Evolutionary conservation across 148 eudicot genomes (phyloP), one percentile per base, ranked within the genome.

Genomic region (Spergularia bocconei): DNA sequence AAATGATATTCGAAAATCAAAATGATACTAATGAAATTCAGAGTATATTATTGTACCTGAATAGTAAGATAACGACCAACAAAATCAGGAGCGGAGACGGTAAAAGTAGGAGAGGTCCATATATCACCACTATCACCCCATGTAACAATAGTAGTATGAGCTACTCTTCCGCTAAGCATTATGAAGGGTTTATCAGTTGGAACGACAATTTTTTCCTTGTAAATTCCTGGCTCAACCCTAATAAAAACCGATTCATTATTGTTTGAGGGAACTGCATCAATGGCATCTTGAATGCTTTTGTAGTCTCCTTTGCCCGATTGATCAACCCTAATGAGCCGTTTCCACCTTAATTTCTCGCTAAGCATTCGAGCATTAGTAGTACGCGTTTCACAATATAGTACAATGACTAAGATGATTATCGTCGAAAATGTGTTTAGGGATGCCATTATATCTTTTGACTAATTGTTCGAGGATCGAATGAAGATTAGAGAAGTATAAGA

Each of bases 161-260:
- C 69, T 60, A 78, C 60, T 78, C 81, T 74, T 36, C 89, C 79
- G 69, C 87, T 82, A 1, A 91, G 79, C 25, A 72, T 85, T 19
- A 91, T 84, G 55, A 75, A 84, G 15, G 88, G 88, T 77, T 90
- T 90, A 50, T 83, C 83, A 4, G 0, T 55, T 10, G 88, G 88
- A 20, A 91, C 87, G 0, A 21, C 60, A 50, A 91, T 76, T 47
- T 88, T 85, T 63, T 91, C 96, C 74, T 78, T 83, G 77, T 90
- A 90, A 0, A 55, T 50, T 38, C 91, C 95, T 16, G 86, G 78
- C 56, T 82, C 84, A 70, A 88, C 73, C 53, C 69, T 33, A 16
- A 90, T 87, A 13, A 82, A 70, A 61, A 83, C 75, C 62, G 82
- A 76, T 8, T 80, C 65, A 5, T 62, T 47, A 50, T 88, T 88